Evolutionary conservation across 2,329 filamentous ascomycete genomes (phyloP), one percentile per base, ranked within the genome.

Genomic region (Trichoderma arundinaceum): DNA sequence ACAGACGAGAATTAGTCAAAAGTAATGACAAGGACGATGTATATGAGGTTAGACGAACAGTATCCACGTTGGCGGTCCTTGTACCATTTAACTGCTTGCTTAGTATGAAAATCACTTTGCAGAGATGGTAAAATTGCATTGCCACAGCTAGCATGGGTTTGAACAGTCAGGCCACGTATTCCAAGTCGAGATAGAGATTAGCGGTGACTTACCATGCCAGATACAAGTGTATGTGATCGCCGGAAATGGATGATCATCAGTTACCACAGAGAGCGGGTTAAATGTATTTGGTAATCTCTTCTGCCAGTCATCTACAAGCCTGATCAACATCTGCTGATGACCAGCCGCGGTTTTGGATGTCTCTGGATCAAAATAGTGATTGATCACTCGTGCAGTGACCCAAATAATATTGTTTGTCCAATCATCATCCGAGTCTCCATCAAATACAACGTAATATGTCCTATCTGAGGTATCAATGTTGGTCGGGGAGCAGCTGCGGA

Each of bases 61-160:
- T 22, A n/a, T 58, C 28, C 17, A 19, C 28, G 19, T 6, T 46
- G 12, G 32, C 28, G 4, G 28, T 12, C 10, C 35, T 35, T 0
- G n/a, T 4, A 12, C 19, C 17, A 4, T 13, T 9, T 9, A 13
- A 41, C 4, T 28, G 22, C 15, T 46, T 28, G 28, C 35, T 17
- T 39, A 65, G 7, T 53, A 39, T 52, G 7, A 65, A 44, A 8
- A 65, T 57, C 32, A 65, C 54, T 22, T 33, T 49, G 44, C 52
- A 57, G 35, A 65, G 54, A 44, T 65, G 46, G 13, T 61, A 65
- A n/a, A 65, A 65, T 22, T 65, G 63, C 63, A 65, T 65, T 39
- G 52, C 63, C 46, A 61, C 38, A 51, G 48, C 58, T 61, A 19
- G 13, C 19, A 41, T 4, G 13, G 5, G 22, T 28, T 22, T 28